Percentiles rank a stretch among this genome's conserved stretches.
Evolutionary conservation across 352 stramenopile species (phyloP).

Genomic region (Phytophthora melonis): DNA sequence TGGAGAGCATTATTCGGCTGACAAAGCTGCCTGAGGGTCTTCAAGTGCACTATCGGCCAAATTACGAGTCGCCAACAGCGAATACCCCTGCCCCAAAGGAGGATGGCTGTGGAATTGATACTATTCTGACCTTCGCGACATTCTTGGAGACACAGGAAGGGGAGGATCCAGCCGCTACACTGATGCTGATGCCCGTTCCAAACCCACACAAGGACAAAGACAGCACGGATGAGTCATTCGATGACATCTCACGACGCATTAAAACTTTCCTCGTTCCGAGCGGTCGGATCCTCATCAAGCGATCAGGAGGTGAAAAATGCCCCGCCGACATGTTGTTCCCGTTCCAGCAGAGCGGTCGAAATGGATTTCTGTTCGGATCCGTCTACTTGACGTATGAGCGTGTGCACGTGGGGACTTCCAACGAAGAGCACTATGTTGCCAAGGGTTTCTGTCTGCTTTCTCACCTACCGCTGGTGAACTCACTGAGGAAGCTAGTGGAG

Average conservation of each 20-base stretch:
- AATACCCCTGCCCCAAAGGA: slow-evolving; percentile 38
- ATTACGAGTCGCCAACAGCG: slow-evolving; percentile 62
- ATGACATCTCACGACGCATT: slow-evolving; percentile 65
- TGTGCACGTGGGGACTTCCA: slow-evolving; percentile 53
- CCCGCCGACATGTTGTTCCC: slow-evolving; percentile 72
- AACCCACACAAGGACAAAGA: slow-evolving; percentile 39
- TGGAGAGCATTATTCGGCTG: slow-evolving; percentile 87
- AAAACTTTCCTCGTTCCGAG: slow-evolving; percentile 83
- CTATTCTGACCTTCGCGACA: slow-evolving; percentile 77
- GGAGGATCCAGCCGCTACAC: slow-evolving; percentile 45
- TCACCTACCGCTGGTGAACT: slow-evolving; percentile 66
- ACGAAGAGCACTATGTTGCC: slow-evolving; percentile 61
- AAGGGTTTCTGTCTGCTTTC: slow-evolving; percentile 82
- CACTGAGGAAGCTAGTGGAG: slow-evolving; percentile 66
- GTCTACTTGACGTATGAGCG: slow-evolving; percentile 82
- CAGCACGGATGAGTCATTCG: slow-evolving; percentile 45
- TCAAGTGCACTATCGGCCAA: slow-evolving; percentile 84
- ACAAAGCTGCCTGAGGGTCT: slow-evolving; percentile 82
- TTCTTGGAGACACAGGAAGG: slow-evolving; percentile 64
- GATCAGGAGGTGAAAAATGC: slow-evolving; percentile 35
- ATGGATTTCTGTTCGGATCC: slow-evolving; percentile 79
- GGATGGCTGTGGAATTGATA: slow-evolving; percentile 52
- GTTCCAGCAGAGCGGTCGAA: slow-evolving; percentile 80
- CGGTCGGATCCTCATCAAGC: slow-evolving; percentile 60
- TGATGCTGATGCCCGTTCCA: slow-evolving; percentile 68